Conservation (phyloP, 2,329 filamentous ascomycete species). For the Graphilbum ipis-grandicollis region DNA sequence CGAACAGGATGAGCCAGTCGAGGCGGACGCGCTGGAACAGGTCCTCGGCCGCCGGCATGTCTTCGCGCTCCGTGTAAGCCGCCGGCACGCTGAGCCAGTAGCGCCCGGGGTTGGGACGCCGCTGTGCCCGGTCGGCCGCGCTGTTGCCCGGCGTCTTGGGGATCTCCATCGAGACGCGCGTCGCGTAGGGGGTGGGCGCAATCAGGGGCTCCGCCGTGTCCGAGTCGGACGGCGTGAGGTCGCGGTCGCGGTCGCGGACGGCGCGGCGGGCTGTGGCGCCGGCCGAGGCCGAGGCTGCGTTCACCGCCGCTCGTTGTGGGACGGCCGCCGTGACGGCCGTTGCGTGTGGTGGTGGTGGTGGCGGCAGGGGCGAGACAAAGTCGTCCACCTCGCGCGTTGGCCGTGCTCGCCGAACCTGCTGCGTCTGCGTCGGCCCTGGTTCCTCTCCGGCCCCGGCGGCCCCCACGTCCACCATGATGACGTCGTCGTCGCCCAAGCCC, state of each 20-base stretch:
- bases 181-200: constrained; percentile 39
- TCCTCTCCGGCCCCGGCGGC: constrained; percentile 18
- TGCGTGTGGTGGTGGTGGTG: neutral
- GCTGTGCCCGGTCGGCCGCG: constrained; percentile 22
- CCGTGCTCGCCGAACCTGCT: constrained; percentile 17
- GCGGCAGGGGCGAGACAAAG: too few species aligned
- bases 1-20: constrained; percentile 89
- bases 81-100: constrained; percentile 79
- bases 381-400: too few species aligned
- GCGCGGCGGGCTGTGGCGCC: constrained; percentile 9
- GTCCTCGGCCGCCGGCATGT: constrained; percentile 61
- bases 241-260: constrained; percentile 37
- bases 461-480: constrained; percentile 38
- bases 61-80: constrained; percentile 44
- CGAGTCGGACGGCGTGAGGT: constrained; percentile 53
- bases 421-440: too few species aligned
- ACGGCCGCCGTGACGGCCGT: neutral
- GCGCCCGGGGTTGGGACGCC: constrained; percentile 49
- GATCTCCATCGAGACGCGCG: constrained; percentile 52
- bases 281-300: neutral
- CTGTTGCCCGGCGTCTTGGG: constrained; percentile 60
- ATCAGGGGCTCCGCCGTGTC: constrained; percentile 54
- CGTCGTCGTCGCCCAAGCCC: constrained; percentile 24
- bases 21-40: constrained; percentile 77
- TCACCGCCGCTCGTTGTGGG: too few species aligned